A percentile compares a stretch with the other conserved stretches of the same genome.
These are phyloP conservation scores for Candida vartiovaarae DNA, from an alignment of 805 yeast species.

Conservation along the genomic window DNA sequence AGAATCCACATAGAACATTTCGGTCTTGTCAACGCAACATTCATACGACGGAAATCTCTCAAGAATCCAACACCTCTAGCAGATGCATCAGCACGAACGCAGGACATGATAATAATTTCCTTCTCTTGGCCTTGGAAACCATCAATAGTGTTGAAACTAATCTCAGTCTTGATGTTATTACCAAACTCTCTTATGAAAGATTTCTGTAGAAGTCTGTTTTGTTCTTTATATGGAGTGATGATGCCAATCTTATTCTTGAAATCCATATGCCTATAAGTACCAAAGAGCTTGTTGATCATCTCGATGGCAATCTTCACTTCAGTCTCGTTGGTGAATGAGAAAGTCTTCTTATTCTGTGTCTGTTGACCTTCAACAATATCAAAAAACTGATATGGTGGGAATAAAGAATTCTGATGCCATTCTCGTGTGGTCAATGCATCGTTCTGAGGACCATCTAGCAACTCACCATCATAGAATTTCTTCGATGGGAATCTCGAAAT, in stretches of 20 bases:
- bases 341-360: constrained; percentile 52
- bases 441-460: constrained; percentile 79
- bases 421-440: constrained; percentile 47
- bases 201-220: constrained; percentile 51
- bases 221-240: constrained; percentile 93
- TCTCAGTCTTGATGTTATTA: constrained; percentile 46
- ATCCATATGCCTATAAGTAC: constrained; percentile 36
- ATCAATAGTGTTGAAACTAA: constrained; percentile 93
- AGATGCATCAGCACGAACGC: constrained; percentile 81
- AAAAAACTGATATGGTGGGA: constrained; percentile 76
- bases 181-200: constrained; percentile 60
- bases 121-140: constrained; percentile 99
- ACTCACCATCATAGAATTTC: constrained; percentile 68
- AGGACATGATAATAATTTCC: constrained; percentile 86
- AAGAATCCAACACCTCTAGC: constrained; percentile 71
- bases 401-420: constrained; percentile 60
- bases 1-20: constrained; percentile 86
- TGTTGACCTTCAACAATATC: constrained; percentile 62
- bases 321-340: constrained; percentile 60
- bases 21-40: constrained; percentile 94
- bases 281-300: constrained; percentile 48
- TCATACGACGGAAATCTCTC: constrained; percentile 90
- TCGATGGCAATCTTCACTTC: constrained; percentile 76
- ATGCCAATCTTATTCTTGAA: constrained; percentile 78
- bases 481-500: constrained; percentile 82